Evolutionary conservation across 106 monocot genomes (phyloP).

Genomic region (Chionographis japonica): DNA sequence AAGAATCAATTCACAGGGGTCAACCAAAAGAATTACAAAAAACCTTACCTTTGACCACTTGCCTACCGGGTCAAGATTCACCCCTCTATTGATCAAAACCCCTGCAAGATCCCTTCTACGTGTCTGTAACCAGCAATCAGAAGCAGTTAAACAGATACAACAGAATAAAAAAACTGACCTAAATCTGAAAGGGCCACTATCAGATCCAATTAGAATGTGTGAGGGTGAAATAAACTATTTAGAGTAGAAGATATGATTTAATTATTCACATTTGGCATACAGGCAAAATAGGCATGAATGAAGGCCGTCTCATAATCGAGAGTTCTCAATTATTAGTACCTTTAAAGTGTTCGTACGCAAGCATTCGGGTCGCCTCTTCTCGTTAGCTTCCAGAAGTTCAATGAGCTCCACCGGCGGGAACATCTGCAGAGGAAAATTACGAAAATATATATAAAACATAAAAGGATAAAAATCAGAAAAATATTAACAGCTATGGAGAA

Average conservation of each 20-base stretch:
- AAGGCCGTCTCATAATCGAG: no score
- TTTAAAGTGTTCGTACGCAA: constrained; percentile 91
- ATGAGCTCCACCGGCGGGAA: constrained; percentile 77
- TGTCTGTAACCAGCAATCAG: constrained; percentile 38
- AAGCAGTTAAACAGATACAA: not conserved
- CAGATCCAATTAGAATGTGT: not conserved
- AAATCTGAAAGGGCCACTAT: not conserved
- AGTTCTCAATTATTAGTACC: constrained; percentile 24
- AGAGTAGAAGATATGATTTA: not conserved
- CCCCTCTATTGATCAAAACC: constrained; percentile 83
- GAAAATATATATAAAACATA: not conserved
- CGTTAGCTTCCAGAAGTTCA: constrained; percentile 80
- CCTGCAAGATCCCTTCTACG: constrained; percentile 84
- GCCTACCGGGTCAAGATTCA: constrained; percentile 80
- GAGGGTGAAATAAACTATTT: not conserved
- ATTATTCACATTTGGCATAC: no score
- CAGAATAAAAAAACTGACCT: not conserved
- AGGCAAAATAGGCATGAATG: not conserved
- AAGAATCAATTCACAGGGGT: not conserved
- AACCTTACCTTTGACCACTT: constrained; percentile 92
- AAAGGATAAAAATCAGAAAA: not conserved
- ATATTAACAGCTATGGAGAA: constrained; percentile 1
- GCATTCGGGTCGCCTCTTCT: constrained; percentile 73
- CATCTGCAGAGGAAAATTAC: constrained; percentile 40
- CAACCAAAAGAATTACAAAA: not conserved